Base-by-base conservation (phyloP, 176 grass and related monocot species). In the Oryza brachyantha region DNA sequence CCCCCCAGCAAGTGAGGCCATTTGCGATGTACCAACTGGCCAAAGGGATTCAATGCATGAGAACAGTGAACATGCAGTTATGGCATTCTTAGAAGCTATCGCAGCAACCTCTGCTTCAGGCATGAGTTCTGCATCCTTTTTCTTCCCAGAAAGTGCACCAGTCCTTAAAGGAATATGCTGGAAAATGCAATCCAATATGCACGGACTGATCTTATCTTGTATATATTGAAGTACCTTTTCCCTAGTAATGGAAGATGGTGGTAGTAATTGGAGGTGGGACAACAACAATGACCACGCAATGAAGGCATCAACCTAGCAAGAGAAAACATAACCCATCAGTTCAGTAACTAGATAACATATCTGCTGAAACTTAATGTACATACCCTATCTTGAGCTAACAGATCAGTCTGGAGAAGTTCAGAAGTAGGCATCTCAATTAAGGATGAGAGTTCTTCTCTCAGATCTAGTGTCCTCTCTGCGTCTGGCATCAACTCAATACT, bases 131-230 rank as follows among this genome's bases (percentile, higher is more conserved):
- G 61, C 74, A 84, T 98, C 95, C 36, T 94, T 97, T 64, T 91
- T 94, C 86, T 97, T 94, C 61, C 83, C 52, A 64, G 32, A 87
- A 21, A 26, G 28, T 42, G 68, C 59, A 77, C 72, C 76, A 70
- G 43, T 69, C 72, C 74, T 92, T 66, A 98, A 42, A 82, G 92
- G 92, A 52, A 98, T 94, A 77, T 98, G 92, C 78, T 98, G 95
- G 68, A 98, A 98, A 54, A 98, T 89, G 77, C 91, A 92, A 66
- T 92, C 82, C 79, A 98, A 82, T 86, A 94, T 90, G 38, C 77
- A 73, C 0, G 95, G 79, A 84, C 84, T 92, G 45, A 88, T 76
- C 42, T 77, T 88, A 70, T 98, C 95, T 84, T 98, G 92, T 70
- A 98, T 84, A 70, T 92, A 90, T 72, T 90, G 73, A 84, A 94